Percentiles rank a stretch among this genome's conserved stretches.
Evolutionary conservation across 495 filamentous ascomycete species (phyloP).

Genomic region (Aspergillus affinis): DNA sequence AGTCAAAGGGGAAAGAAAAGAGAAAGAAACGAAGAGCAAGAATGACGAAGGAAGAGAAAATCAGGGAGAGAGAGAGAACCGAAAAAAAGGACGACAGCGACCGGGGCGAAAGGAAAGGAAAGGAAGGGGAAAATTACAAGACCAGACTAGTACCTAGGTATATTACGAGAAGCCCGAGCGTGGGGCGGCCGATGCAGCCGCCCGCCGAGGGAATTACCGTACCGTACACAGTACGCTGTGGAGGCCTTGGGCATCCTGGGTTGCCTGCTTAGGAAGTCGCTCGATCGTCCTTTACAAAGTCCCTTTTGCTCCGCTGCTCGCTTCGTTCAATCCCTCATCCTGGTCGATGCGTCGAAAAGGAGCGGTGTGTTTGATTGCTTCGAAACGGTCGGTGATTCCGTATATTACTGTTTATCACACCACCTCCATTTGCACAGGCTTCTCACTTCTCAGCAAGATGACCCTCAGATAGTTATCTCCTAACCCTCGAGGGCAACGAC

Average conservation of each 20-base stretch:
- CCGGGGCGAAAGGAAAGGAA: not conserved
- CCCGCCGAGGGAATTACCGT: not conserved
- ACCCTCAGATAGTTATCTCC: too few species aligned
- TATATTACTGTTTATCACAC: too few species aligned
- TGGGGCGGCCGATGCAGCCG: not conserved
- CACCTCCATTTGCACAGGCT: not conserved
- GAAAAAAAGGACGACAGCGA: not conserved
- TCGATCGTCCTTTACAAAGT: not conserved
- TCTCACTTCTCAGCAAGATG: too few species aligned
- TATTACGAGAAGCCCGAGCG: not conserved
- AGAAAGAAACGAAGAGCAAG: not conserved
- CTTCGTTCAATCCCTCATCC: not conserved
- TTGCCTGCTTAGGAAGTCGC: not conserved
- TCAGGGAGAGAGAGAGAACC: too few species aligned
- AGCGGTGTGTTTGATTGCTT: not conserved
- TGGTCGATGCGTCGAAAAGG: not conserved
- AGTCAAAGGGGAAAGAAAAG: not conserved
- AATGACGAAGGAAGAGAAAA: not conserved
- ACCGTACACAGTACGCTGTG: not conserved
- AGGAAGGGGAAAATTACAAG: constrained; percentile 1
- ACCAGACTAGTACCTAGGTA: too few species aligned
- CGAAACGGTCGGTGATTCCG: too few species aligned
- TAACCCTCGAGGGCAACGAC: too few species aligned
- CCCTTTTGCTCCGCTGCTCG: too few species aligned
- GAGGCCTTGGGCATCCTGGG: too few species aligned